Evolutionary conservation across 495 filamentous ascomycete genomes (phyloP).

Genomic region (Saxophila tyrrhenica): DNA sequence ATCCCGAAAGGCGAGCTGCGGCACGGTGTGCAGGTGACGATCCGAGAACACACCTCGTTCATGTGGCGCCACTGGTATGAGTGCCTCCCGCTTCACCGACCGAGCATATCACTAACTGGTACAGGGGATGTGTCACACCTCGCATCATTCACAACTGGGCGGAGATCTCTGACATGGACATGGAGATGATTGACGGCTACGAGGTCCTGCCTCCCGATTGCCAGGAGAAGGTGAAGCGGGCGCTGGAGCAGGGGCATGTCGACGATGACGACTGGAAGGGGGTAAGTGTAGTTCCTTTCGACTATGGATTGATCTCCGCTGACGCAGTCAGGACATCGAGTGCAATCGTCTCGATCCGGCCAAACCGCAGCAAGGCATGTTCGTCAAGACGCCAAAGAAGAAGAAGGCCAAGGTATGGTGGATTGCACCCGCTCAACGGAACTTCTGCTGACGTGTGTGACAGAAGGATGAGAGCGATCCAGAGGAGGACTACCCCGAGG

Average conservation of each 20-base stretch:
- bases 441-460: no score
- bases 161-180: conserved; percentile 47
- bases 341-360: conserved; percentile 38
- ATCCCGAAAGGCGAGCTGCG: conserved; percentile 69
- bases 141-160: conserved; percentile 45
- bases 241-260: conserved; percentile 59
- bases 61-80: conserved; percentile 70
- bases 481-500: conserved; percentile 27
- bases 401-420: conserved; percentile 25
- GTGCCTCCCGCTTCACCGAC: not conserved
- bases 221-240: conserved; percentile 51
- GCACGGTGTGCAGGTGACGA: conserved; percentile 53
- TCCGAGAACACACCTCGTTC: conserved; percentile 41
- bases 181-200: conserved; percentile 71
- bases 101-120: not conserved
- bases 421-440: conserved; percentile 10
- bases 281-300: conserved; percentile 38
- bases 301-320: conserved; percentile 1
- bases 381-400: conserved; percentile 30
- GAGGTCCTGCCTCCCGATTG: conserved; percentile 54
- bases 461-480: not conserved
- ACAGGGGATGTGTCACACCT: conserved; percentile 74
- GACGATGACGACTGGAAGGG: conserved; percentile 68
- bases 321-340: conserved; percentile 47
- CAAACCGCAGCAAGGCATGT: conserved; percentile 8